phyloP scores from a whole-genome alignment of 2,329 filamentous ascomycete genomes.

The Pezicula carpinea region DNA sequence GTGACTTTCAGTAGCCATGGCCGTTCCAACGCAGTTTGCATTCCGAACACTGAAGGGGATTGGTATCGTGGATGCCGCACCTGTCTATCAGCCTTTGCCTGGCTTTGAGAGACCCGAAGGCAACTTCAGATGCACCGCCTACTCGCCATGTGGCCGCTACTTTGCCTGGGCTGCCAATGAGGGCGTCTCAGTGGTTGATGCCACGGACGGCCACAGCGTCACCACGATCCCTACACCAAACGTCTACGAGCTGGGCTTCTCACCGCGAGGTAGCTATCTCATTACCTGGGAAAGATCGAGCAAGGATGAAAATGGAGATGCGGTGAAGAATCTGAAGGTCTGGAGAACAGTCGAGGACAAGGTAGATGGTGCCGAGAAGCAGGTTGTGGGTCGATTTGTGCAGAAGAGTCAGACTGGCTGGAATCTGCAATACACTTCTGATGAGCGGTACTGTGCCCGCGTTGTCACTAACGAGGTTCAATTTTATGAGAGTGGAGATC shows the following conservation, averaged over 20 bases:
- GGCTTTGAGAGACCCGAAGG: conserved; percentile 87
- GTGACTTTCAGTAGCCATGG: conserved; percentile 95
- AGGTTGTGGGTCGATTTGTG: conserved; percentile 82
- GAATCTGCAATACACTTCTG: conserved; percentile 94
- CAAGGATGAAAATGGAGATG: conserved; percentile 91
- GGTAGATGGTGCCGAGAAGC: conserved; percentile 57
- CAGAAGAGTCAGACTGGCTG: conserved; percentile 94
- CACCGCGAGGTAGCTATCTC: conserved; percentile 83
- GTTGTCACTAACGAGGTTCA: conserved; percentile 96
- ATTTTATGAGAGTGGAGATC: conserved; percentile 85
- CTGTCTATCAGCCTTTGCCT: conserved; percentile 77
- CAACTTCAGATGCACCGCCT: conserved; percentile 89
- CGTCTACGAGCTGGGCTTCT: conserved; percentile 93
- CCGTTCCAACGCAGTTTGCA: conserved; percentile 88
- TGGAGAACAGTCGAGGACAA: conserved; percentile 79
- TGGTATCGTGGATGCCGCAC: conserved; percentile 86
- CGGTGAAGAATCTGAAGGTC: conserved; percentile 93
- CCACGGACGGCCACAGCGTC: conserved; percentile 69
- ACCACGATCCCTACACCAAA: conserved; percentile 73
- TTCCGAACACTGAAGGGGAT: conserved; percentile 97
- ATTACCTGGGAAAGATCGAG: conserved; percentile 94
- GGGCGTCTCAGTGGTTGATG: conserved; percentile 79
- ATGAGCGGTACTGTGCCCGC: conserved; percentile 91
- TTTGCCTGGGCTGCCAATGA: conserved; percentile 92
- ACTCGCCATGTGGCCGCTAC: conserved; percentile 93